These are phyloP conservation scores for Penicillium hordei DNA, from an alignment of 2,329 filamentous ascomycete genomes.

Conservation along the genomic window DNA sequence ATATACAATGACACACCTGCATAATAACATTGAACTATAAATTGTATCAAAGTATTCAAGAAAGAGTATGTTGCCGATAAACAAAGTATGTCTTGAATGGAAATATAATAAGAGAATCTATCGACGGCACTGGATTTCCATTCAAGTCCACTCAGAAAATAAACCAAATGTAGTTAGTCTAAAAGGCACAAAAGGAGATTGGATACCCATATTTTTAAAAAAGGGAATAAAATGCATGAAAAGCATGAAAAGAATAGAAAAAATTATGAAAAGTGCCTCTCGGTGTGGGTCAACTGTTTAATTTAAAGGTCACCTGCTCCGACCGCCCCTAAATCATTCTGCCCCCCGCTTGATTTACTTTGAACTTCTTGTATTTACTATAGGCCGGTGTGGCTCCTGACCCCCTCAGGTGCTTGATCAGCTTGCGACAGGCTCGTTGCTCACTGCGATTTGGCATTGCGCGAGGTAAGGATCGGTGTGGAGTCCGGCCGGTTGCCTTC, in stretches of 20 bases:
- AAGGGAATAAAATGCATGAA: background rate
- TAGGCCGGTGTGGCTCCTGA: background rate
- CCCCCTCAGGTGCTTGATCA: background rate
- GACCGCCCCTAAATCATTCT: conserved; percentile 10
- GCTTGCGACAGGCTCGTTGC: background rate
- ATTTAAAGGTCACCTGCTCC: conserved; percentile 10
- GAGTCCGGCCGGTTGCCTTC: background rate
- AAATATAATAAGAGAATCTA: background rate
- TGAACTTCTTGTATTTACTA: background rate
- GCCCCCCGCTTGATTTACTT: conserved; percentile 2
- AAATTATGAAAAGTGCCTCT: background rate
- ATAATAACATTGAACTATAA: background rate
- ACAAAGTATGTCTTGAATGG: too few species aligned
- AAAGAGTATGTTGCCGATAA: background rate
- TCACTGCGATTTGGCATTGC: background rate
- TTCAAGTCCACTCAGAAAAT: background rate
- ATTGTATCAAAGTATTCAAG: background rate
- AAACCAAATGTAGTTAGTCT: background rate
- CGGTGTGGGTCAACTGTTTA: conserved; percentile 8
- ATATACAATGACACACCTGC: background rate
- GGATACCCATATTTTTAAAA: background rate
- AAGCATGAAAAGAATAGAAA: background rate
- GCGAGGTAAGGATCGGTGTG: background rate
- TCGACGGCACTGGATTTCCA: background rate
- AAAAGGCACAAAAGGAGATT: background rate